A percentile compares a stretch with the other conserved stretches of the same genome.
Conservation (phyloP, 1,284 basidiomycete species). For the Rhodotorula sp. region DNA sequence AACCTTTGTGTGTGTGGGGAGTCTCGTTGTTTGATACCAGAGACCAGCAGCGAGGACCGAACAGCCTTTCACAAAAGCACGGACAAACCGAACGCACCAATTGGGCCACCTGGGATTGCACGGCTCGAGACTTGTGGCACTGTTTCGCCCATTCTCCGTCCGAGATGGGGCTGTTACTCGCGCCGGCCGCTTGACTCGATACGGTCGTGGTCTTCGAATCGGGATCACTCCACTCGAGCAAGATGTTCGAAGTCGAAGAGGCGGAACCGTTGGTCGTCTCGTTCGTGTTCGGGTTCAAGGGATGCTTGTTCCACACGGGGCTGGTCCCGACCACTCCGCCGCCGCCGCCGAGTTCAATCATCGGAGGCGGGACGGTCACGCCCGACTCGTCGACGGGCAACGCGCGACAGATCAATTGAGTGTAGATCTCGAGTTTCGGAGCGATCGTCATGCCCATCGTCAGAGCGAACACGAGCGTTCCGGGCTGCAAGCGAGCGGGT, state of each 20-base stretch:
- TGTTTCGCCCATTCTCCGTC: constrained; percentile 24
- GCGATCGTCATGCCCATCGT: constrained; percentile 34
- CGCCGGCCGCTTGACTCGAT: not conserved
- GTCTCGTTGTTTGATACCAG: too few species aligned
- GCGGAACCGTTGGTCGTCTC: not conserved
- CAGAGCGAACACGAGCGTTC: constrained; percentile 35
- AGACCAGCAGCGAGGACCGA: too few species aligned
- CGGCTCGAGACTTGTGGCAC: constrained; percentile 15
- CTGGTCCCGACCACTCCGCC: not conserved
- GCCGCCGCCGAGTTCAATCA: constrained; percentile 3
- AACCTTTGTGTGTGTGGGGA: too few species aligned
- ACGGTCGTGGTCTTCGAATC: not conserved
- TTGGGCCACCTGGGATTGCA: constrained; percentile 22
- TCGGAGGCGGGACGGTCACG: constrained; percentile 21
- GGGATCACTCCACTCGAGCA: not conserved
- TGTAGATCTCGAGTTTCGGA: constrained; percentile 40
- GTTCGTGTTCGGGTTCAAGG: not conserved
- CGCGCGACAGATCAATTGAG: constrained; percentile 35
- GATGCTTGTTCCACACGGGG: not conserved
- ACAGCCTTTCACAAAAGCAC: too few species aligned
- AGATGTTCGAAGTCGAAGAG: not conserved
- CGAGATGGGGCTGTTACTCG: not conserved
- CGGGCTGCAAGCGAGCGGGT: not conserved
- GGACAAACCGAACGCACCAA: too few species aligned
- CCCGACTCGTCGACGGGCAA: constrained; percentile 10